Evolutionary conservation across 2,329 filamentous ascomycete genomes (phyloP).

Genomic region (Blastomyces gilchristii): DNA sequence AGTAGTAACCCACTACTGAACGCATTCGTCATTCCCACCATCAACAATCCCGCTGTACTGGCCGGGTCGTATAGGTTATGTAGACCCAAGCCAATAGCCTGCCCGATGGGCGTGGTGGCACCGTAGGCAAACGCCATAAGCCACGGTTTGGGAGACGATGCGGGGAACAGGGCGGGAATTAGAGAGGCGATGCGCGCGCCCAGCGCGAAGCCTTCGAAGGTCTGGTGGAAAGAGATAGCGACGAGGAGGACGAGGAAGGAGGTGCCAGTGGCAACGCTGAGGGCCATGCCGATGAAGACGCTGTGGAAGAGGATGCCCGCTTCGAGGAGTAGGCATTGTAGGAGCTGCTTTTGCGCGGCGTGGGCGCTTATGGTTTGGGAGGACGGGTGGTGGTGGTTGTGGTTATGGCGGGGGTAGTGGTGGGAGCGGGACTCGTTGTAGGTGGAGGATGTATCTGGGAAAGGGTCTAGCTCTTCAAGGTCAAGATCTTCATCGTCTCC

Average conservation of each 20-base stretch:
- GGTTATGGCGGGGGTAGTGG: slow-evolving; percentile 7
- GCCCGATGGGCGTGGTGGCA: slow-evolving; percentile 68
- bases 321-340: slow-evolving; percentile 71
- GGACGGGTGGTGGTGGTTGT: slow-evolving; percentile 12
- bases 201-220: slow-evolving; percentile 77
- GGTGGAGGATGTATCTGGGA: slow-evolving; percentile 18
- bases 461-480: slow-evolving; percentile 43
- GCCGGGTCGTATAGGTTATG: slow-evolving; percentile 72
- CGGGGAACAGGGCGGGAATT: slow-evolving; percentile 53
- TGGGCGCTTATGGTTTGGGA: slow-evolving; percentile 15
- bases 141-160: slow-evolving; percentile 64
- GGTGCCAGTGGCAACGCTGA: slow-evolving; percentile 69
- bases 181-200: slow-evolving; percentile 77
- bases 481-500: slow-evolving; percentile 52
- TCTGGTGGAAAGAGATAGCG: slow-evolving; percentile 76
- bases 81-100: slow-evolving; percentile 68
- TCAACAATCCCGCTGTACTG: slow-evolving; percentile 63
- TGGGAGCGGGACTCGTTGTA: slow-evolving; percentile 6
- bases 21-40: slow-evolving; percentile 81
- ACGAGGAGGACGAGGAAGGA: slow-evolving; percentile 70
- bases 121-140: slow-evolving; percentile 55
- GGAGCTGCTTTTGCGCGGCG: slow-evolving; percentile 49
- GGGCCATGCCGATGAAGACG: slow-evolving; percentile 77
- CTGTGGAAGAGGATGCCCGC: slow-evolving; percentile 78
- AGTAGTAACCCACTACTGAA: slow-evolving; percentile 70